These are phyloP conservation scores for Zygnema circumcarinatum DNA, from an alignment of 139 green algal species.

Conservation along the genomic window DNA sequence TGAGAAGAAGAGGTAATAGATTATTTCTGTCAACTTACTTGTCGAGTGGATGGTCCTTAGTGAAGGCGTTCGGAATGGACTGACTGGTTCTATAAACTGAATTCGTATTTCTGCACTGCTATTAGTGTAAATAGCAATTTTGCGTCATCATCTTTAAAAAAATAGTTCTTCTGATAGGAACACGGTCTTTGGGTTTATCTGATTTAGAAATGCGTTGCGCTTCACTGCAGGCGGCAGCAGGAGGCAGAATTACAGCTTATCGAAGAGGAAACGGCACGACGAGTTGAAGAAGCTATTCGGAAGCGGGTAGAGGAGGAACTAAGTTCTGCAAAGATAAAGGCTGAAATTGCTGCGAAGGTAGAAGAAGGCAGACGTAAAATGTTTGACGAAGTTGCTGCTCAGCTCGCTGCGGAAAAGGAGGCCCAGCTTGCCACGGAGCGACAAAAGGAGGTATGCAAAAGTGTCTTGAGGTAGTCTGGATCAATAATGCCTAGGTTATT, in stretches of 20 bases:
- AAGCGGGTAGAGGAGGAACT: constrained; percentile 38
- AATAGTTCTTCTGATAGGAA: too few relatives aligned
- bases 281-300: constrained; percentile 39
- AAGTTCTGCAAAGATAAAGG: constrained; percentile 18
- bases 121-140: too few relatives aligned
- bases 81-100: too few relatives aligned
- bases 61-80: too few relatives aligned
- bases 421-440: constrained; percentile 8
- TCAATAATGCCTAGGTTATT: constrained; percentile 10
- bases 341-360: constrained; percentile 13
- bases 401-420: constrained; percentile 41
- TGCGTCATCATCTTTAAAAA: too few relatives aligned
- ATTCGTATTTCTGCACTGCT: too few relatives aligned
- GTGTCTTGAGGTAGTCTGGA: constrained; percentile 37
- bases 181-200: too few relatives aligned
- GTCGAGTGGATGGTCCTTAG: too few relatives aligned
- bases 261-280: constrained; percentile 36
- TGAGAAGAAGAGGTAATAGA: background rate
- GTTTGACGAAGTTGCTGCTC: constrained; percentile 39
- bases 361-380: constrained; percentile 19
- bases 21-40: background rate
- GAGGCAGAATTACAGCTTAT: constrained; percentile 29
- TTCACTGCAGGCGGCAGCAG: constrained; percentile 30
- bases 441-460: constrained; percentile 44
- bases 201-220: too few relatives aligned